A percentile compares a stretch with the other conserved stretches of the same genome.
phyloP scores from a whole-genome alignment of 495 filamentous ascomycete species.

The Friedmanniomyces endolithicus region DNA sequence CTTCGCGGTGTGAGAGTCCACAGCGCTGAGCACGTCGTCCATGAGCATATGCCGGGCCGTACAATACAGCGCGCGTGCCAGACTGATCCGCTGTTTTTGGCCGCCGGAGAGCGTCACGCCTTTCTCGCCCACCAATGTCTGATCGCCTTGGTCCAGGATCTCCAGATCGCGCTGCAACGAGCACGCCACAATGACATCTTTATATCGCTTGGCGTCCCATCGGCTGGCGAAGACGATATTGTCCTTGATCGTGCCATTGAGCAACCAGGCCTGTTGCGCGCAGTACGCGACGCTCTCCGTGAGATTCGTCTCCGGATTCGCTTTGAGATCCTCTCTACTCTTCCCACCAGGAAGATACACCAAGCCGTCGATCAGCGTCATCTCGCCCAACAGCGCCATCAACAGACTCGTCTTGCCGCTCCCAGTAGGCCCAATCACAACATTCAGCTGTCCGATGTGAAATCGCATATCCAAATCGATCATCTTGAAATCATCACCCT shows the following conservation, averaged over 20 bases:
- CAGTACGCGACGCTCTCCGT: slow-evolving; percentile 93
- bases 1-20: slow-evolving; percentile 97
- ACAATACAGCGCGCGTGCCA: slow-evolving; percentile 87
- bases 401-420: slow-evolving; percentile 90
- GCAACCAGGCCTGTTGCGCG: slow-evolving; percentile 94
- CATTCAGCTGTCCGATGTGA: slow-evolving; percentile 66
- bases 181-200: slow-evolving; percentile 77
- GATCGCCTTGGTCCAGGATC: slow-evolving; percentile 83
- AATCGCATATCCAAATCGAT: slow-evolving; percentile 70
- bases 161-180: slow-evolving; percentile 86
- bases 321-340: slow-evolving; percentile 69
- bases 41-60: slow-evolving; percentile 80
- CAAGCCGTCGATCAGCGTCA: slow-evolving; percentile 70
- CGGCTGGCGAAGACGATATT: slow-evolving; percentile 89
- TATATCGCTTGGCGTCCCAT: slow-evolving; percentile 73
- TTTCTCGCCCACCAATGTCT: slow-evolving; percentile 93
- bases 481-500: slow-evolving; percentile 64
- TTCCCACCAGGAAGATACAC: slow-evolving; percentile 73
- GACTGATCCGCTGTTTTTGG: slow-evolving; percentile 94
- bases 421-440: slow-evolving; percentile 85
- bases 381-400: slow-evolving; percentile 94
- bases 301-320: slow-evolving; percentile 72
- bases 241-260: slow-evolving; percentile 89
- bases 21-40: slow-evolving; percentile 92
- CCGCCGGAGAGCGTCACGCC: slow-evolving; percentile 94